Evolutionary conservation across 305 asterid species (phyloP).

Genomic region (Fraxinus dipetala): DNA sequence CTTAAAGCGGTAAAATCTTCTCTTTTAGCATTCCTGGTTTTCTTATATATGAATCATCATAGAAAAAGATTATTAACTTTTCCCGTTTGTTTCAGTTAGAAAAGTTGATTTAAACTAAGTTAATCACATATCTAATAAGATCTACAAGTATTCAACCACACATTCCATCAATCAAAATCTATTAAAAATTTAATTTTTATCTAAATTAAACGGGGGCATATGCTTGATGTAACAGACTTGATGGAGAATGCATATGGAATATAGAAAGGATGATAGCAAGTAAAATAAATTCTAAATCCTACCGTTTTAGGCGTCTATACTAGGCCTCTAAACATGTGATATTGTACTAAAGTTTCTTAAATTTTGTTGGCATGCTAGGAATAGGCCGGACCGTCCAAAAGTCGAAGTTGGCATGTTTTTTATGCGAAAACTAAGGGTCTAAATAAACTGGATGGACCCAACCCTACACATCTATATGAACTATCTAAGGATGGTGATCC

Average conservation of each 20-base stretch:
- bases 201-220: neutral
- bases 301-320: neutral
- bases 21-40: neutral
- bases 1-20: constrained; percentile 30
- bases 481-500: neutral
- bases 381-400: neutral
- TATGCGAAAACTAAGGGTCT: neutral
- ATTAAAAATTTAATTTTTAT: no score
- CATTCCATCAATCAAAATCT: neutral
- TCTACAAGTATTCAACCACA: neutral
- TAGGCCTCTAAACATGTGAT: neutral
- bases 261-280: neutral
- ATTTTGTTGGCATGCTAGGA: neutral
- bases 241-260: neutral
- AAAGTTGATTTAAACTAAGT: neutral
- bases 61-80: neutral
- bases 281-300: neutral
- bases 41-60: neutral
- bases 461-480: neutral
- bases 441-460: neutral
- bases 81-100: neutral
- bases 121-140: no score
- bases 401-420: no score
- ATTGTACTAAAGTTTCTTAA: neutral
- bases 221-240: neutral